A percentile compares a stretch with the other conserved stretches of the same genome.
Evolutionary conservation across 2,329 filamentous ascomycete species (phyloP).

Genomic region (Clathrospora elynae): DNA sequence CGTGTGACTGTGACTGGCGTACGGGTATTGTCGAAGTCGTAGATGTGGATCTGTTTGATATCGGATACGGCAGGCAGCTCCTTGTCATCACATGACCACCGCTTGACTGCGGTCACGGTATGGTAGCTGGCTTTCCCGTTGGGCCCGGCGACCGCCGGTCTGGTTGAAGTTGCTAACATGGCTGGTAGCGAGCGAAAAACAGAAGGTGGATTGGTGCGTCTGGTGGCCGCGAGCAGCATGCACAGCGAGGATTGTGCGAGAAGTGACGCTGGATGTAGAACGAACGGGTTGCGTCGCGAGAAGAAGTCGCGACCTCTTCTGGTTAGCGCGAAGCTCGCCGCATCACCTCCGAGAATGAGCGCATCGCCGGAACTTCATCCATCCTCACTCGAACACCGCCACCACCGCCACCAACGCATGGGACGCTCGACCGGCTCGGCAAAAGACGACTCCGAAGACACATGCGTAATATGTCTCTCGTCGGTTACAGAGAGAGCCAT

Average conservation of each 20-base stretch:
- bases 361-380: conserved; percentile 13
- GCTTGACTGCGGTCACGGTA: conserved; percentile 75
- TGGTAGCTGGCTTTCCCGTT: conserved; percentile 40
- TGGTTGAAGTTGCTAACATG: conserved; percentile 42
- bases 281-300: conserved; percentile 3
- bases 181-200: conserved; percentile 30
- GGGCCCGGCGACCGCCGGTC: conserved; percentile 35
- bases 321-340: conserved; percentile 17
- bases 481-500: conserved; percentile 72
- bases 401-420: conserved; percentile 33
- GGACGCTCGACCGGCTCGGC: conserved; percentile 21
- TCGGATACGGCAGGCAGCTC: conserved; percentile 72
- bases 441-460: conserved; percentile 30
- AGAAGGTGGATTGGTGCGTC: conserved; percentile 21
- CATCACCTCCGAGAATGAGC: conserved; percentile 26
- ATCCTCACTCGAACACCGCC: conserved; percentile 4
- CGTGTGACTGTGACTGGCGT: conserved; percentile 43
- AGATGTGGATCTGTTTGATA: conserved; percentile 84
- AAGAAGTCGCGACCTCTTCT: conserved; percentile 24
- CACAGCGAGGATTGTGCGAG: conserved; percentile 6
- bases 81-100: conserved; percentile 81
- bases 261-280: conserved; percentile 2
- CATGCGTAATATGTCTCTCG: conserved; percentile 88
- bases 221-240: conserved; percentile 35
- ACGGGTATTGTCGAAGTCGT: conserved; percentile 98